phyloP scores from a whole-genome alignment of 176 grass and related monocot genomes.

The Tillandsia leiboldiana region DNA sequence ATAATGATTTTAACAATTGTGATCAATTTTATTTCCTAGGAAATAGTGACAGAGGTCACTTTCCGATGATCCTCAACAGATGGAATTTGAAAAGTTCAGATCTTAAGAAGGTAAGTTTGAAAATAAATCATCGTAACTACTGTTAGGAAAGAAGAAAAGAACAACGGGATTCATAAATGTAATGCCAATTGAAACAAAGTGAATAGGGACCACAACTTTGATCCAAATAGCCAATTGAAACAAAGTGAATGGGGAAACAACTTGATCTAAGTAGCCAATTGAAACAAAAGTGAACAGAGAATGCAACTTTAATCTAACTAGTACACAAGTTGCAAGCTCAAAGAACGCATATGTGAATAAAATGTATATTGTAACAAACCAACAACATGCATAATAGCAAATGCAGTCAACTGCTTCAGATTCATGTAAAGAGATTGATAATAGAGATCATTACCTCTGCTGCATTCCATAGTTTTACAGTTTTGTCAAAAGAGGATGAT shows the following conservation, averaged over 20 bases:
- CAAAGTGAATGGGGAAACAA: no score
- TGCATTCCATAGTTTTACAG: slow-evolving; percentile 82
- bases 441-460: slow-evolving; percentile 53
- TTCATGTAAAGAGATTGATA: slow-evolving; percentile 9
- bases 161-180: no score
- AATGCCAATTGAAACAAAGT: no score
- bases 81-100: neutral
- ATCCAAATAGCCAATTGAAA: no score
- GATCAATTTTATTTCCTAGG: neutral
- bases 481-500: slow-evolving; percentile 90
- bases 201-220: no score
- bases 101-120: neutral
- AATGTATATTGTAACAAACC: neutral
- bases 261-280: no score
- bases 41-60: neutral
- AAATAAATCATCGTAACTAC: no score
- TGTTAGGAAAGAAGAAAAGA: no score
- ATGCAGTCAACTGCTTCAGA: neutral
- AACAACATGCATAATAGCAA: neutral
- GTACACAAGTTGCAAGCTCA: no score
- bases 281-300: no score
- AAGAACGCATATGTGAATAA: no score
- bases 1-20: neutral
- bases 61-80: neutral
- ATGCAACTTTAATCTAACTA: no score